Percentiles rank a stretch among this genome's conserved stretches.
These are phyloP conservation scores for Hypoxylon sp. DNA, from an alignment of 2,329 filamentous ascomycete genomes.

Conservation along the genomic window DNA sequence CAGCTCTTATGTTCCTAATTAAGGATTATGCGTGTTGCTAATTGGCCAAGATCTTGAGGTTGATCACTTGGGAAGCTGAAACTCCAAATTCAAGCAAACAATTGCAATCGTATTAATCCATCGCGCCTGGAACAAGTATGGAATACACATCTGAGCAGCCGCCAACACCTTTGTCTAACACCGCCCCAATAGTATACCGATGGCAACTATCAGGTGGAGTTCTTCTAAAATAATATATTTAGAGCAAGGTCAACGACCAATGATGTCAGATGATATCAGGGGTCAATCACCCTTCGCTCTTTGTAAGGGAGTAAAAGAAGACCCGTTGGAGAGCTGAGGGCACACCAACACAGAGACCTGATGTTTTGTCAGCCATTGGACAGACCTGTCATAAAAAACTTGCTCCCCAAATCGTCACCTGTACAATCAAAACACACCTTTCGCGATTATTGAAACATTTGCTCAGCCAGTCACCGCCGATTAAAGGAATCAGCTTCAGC, in stretches of 20 bases:
- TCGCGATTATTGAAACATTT: slow-evolving; percentile 5
- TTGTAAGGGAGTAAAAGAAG: slow-evolving; percentile 38
- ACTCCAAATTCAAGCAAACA: slow-evolving; percentile 27
- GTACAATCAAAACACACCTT: slow-evolving; percentile 11
- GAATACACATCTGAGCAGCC: neutral
- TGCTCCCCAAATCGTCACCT: neutral
- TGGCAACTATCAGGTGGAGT: slow-evolving; percentile 7
- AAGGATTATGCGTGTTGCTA: neutral
- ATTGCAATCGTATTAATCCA: slow-evolving; percentile 3
- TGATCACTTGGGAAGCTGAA: neutral
- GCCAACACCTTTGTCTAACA: neutral
- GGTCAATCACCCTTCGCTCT: slow-evolving; percentile 31
- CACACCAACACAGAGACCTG: neutral
- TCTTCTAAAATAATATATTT: neutral
- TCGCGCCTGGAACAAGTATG: neutral
- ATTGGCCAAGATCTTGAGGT: slow-evolving; percentile 9
- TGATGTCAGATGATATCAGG: slow-evolving; percentile 24
- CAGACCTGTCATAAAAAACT: slow-evolving; percentile 6
- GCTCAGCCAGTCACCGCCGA: slow-evolving; percentile 18
- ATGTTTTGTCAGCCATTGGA: neutral
- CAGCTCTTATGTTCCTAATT: neutral
- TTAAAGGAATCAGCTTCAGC: slow-evolving; percentile 13
- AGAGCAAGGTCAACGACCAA: slow-evolving; percentile 1
- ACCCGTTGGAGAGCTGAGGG: slow-evolving; percentile 24
- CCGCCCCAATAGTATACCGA: neutral